A percentile compares a stretch with the other conserved stretches of the same genome.
These are phyloP conservation scores for Neurospora sp. DNA, from an alignment of 495 filamentous ascomycete genomes.

Conservation along the genomic window DNA sequence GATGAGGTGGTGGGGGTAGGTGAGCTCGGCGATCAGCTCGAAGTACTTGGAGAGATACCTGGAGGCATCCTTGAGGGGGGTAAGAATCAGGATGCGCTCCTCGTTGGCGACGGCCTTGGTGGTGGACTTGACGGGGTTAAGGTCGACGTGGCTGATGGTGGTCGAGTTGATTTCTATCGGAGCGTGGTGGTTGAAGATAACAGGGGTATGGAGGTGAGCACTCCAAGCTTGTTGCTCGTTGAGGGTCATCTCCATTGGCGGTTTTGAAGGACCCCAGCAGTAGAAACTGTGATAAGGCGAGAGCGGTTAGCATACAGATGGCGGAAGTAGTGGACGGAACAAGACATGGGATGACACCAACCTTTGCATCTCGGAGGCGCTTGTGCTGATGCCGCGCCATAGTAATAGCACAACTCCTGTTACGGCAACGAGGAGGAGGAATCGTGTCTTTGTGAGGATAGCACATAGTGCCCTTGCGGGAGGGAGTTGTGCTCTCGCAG, in stretches of 20 bases:
- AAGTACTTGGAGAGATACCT: constrained; percentile 79
- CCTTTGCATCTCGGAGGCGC: constrained; percentile 87
- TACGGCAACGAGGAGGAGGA: constrained; percentile 64
- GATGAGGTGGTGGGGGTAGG: constrained; percentile 91
- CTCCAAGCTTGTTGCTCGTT: constrained; percentile 89
- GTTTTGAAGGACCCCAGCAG: constrained; percentile 87
- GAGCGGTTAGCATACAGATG: constrained; percentile 5
- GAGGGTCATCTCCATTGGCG: constrained; percentile 84
- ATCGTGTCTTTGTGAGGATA: constrained; percentile 67
- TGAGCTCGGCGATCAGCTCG: constrained; percentile 79
- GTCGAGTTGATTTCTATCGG: constrained; percentile 73
- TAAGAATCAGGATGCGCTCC: constrained; percentile 90
- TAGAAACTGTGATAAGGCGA: constrained; percentile 59
- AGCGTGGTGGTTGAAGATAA: constrained; percentile 90
- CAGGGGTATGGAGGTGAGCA: constrained; percentile 77
- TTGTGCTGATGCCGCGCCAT: constrained; percentile 79
- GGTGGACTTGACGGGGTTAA: constrained; percentile 80
- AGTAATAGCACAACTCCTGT: constrained; percentile 67
- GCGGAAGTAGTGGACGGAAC: not conserved
- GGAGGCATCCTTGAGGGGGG: constrained; percentile 84
- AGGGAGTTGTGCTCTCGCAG: constrained; percentile 69
- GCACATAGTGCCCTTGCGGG: constrained; percentile 71
- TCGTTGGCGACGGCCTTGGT: constrained; percentile 63
- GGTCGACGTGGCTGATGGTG: constrained; percentile 67
- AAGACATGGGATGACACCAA: constrained; percentile 31